Evolutionary conservation across 2,329 filamentous ascomycete species (phyloP), one percentile per base, ranked within the genome.

Genomic region (Neoscytalidium dimidiatum): DNA sequence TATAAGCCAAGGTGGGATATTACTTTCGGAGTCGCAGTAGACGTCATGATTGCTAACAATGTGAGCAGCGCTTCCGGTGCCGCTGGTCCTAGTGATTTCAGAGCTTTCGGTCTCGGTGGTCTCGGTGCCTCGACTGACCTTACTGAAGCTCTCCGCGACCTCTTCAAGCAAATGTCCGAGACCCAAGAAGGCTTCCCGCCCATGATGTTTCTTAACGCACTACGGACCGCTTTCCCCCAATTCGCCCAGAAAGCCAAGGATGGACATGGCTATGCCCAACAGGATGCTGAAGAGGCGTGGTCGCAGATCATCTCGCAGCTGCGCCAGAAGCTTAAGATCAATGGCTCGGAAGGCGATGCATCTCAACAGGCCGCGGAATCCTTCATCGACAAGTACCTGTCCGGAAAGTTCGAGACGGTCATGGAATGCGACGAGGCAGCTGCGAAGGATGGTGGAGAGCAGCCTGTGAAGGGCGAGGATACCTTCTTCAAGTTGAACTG

Each of bases 231-330:
- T 0, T 97, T 92, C 74, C 95, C 95, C 9, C 95, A 98, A 75
- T 99, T 99, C 75, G 93, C 92, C 11, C 93, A 99, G 80, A 90
- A 88, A 73, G 88, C 92, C 64, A 94, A 92, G 76, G 89, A 90
- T 33, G 91, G 92, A 23, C 84, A 90, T 65, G 93, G 92, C 6
- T 98, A 90, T 74, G 94, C 95, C n/a, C 95, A 99, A 79, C 95
- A 99, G 79, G 95, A 99, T 81, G 95, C 95, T 0, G 95, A 99
- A 78, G 95, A 99, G 78, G 95, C 94, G 52, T 99, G 94, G 93
- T 95, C 94, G 21, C 94, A 98, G 75, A 96, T 99, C 67, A 81
- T 99, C 5, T 88, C 90, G 49, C 91, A 94, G 73, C 81, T 99
- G 41, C 88, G 90, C 67, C 86, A 91, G 72, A 94, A 92, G 74